phyloP scores from a whole-genome alignment of 176 grass and related monocot genomes.

The Lolium multiflorum region DNA sequence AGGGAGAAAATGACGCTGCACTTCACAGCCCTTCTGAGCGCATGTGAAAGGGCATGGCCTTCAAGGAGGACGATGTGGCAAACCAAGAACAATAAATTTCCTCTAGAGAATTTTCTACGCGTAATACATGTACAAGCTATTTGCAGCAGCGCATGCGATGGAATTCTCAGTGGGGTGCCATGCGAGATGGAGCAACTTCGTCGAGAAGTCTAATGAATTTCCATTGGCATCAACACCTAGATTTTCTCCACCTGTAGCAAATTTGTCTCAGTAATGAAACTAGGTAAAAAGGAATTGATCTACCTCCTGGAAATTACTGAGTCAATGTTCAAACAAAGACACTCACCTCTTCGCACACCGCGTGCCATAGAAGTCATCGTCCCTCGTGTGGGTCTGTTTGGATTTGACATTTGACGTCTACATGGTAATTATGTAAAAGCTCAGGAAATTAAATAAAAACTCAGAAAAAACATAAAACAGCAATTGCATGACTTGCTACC shows the following conservation, averaged over 20 bases:
- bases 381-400: constrained; percentile 57
- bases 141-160: constrained; percentile 90
- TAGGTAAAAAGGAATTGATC: constrained; percentile 3
- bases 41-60: constrained; percentile 33
- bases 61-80: constrained; percentile 19
- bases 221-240: constrained; percentile 73
- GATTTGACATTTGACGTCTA: constrained; percentile 79
- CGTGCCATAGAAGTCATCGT: constrained; percentile 64
- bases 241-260: constrained; percentile 76
- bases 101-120: constrained; percentile 60
- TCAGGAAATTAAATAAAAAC: constrained; percentile 7
- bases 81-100: constrained; percentile 52
- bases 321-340: background rate
- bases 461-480: constrained; percentile 27
- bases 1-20: constrained; percentile 27
- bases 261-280: constrained; percentile 19
- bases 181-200: constrained; percentile 87
- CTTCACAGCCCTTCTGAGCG: constrained; percentile 37
- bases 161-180: constrained; percentile 95
- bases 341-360: constrained; percentile 74
- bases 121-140: constrained; percentile 99
- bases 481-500: constrained; percentile 35
- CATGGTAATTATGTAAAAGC: background rate
- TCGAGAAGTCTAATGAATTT: constrained; percentile 79
- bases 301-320: background rate